A percentile compares a stretch with the other conserved stretches of the same genome.
Evolutionary conservation across 2,329 filamentous ascomycete species (phyloP).

Genomic region (Colletotrichum magnum): DNA sequence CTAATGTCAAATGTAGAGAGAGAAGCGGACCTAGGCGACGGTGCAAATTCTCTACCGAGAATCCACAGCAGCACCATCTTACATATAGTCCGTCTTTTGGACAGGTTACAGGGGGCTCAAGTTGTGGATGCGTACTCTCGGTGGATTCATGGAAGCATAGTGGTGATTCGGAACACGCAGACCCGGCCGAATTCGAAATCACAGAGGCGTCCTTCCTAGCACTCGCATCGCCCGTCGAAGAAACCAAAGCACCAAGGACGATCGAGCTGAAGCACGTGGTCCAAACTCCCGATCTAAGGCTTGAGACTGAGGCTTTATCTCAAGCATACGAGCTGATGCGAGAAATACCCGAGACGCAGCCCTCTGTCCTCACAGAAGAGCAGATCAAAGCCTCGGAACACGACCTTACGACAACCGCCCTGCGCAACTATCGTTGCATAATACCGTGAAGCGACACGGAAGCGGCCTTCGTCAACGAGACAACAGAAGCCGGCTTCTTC

Average conservation of each 20-base stretch:
- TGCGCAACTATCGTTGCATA: neutral
- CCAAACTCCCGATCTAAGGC: neutral
- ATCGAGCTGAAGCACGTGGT: slow-evolving; percentile 6
- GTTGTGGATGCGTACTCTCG: neutral
- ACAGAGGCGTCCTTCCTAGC: slow-evolving; percentile 2
- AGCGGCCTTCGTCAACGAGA: neutral
- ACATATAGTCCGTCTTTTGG: neutral
- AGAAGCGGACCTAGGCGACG: neutral
- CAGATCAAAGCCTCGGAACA: neutral
- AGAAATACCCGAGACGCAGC: neutral
- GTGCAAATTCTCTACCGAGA: neutral
- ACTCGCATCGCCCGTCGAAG: neutral
- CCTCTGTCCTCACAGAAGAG: neutral
- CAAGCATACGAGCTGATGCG: slow-evolving; percentile 1
- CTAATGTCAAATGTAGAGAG: neutral
- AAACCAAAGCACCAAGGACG: neutral
- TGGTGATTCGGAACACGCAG: slow-evolving; percentile 4
- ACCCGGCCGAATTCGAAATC: neutral
- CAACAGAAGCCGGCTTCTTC: neutral
- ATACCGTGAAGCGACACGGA: neutral
- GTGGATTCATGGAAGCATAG: neutral
- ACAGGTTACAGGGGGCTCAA: neutral
- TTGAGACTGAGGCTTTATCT: neutral
- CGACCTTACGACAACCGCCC: neutral
- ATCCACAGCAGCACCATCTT: slow-evolving; percentile 1